phyloP scores from a whole-genome alignment of 305 asterid species.

The Fraxinus sp. region DNA sequence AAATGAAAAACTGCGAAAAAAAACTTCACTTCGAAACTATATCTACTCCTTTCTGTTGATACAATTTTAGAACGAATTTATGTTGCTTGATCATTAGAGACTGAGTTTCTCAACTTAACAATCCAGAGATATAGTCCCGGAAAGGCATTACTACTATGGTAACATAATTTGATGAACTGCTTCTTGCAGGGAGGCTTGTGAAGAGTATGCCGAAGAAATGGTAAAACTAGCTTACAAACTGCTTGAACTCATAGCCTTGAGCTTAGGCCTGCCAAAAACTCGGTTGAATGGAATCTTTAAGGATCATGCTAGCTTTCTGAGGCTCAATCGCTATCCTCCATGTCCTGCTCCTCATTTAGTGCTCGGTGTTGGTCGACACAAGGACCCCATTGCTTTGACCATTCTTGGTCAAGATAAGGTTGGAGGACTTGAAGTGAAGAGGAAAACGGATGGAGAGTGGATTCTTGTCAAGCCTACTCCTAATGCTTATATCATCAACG shows the following conservation, averaged over 20 bases:
- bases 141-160: neutral
- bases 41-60: neutral
- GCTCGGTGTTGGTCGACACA: slow-evolving; percentile 72
- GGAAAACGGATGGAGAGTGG: slow-evolving; percentile 71
- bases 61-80: neutral
- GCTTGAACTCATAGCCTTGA: slow-evolving; percentile 49
- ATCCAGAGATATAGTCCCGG: neutral
- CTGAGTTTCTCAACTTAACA: neutral
- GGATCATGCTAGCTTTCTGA: slow-evolving; percentile 45
- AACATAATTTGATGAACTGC: neutral
- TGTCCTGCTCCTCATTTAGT: slow-evolving; percentile 64
- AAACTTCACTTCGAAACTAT: neutral
- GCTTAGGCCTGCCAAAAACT: slow-evolving; percentile 49
- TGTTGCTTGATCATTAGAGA: neutral
- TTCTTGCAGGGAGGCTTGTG: slow-evolving; percentile 54
- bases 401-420: slow-evolving; percentile 62
- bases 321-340: slow-evolving; percentile 69
- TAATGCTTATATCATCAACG: slow-evolving; percentile 54
- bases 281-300: slow-evolving; percentile 48
- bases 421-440: slow-evolving; percentile 65
- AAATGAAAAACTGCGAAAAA: neutral
- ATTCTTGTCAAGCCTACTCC: slow-evolving; percentile 55
- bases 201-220: slow-evolving; percentile 46
- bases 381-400: slow-evolving; percentile 57
- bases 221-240: slow-evolving; percentile 49